Conservation (phyloP, 805 yeast species). For the Ogataea methanolica region DNA sequence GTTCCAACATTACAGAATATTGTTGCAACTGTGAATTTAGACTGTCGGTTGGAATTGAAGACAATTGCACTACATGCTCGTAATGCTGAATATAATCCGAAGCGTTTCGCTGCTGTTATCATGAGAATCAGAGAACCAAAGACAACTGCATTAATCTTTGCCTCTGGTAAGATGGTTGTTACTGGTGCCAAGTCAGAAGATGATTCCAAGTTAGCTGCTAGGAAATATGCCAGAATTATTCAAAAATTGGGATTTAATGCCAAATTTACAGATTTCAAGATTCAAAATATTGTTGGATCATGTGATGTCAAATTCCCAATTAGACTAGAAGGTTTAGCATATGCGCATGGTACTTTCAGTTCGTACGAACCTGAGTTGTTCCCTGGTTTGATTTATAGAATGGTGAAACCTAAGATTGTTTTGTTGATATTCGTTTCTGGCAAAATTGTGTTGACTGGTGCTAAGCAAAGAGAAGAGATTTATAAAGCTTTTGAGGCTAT, state of each 20-base stretch:
- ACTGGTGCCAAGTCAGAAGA: constrained; percentile 99
- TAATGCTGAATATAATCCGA: constrained; percentile 98
- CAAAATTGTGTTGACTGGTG: constrained; percentile 96
- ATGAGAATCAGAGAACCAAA: constrained; percentile 99
- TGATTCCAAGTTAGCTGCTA: constrained; percentile 95
- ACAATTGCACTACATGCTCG: constrained; percentile 98
- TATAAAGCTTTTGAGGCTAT: constrained; percentile 98
- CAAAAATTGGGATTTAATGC: constrained; percentile 98
- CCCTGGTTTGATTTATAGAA: constrained; percentile 97
- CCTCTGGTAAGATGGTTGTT: constrained; percentile 99
- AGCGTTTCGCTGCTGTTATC: constrained; percentile 98
- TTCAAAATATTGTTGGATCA: constrained; percentile 96
- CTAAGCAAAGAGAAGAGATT: constrained; percentile 97
- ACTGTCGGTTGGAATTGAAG: constrained; percentile 91
- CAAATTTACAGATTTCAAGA: constrained; percentile 95
- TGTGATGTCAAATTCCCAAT: constrained; percentile 99
- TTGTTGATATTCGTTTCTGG: constrained; percentile 94
- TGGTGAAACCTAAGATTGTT: constrained; percentile 98
- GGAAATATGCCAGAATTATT: constrained; percentile 96
- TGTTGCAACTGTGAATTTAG: constrained; percentile 96
- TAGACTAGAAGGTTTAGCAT: constrained; percentile 94
- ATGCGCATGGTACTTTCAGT: constrained; percentile 97
- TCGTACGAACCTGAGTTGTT: constrained; percentile 97
- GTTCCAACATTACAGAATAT: constrained; percentile 95
- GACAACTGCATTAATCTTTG: constrained; percentile 95